phyloP scores from a whole-genome alignment of 2,329 filamentous ascomycete species.

The Drechslerella stenobrocha region DNA sequence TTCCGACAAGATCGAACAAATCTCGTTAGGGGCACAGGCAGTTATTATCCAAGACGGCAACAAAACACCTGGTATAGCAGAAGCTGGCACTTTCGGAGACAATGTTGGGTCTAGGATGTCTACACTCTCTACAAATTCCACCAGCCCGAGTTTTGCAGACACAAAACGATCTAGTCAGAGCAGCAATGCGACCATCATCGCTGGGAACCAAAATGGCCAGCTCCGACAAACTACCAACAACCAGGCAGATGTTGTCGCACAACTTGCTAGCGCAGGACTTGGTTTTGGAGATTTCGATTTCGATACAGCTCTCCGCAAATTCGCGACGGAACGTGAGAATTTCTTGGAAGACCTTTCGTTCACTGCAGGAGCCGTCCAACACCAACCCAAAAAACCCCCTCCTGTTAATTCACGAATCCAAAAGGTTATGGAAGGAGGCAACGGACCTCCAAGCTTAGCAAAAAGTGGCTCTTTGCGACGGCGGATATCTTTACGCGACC shows the following conservation, averaged over 20 bases:
- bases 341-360: constrained; percentile 92
- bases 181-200: constrained; percentile 40
- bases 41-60: constrained; percentile 12
- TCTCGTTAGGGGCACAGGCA: constrained; percentile 6
- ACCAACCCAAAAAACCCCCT: constrained; percentile 61
- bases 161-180: constrained; percentile 44
- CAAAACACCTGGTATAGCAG: constrained; percentile 20
- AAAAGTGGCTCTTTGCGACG: constrained; percentile 66
- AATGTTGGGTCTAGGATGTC: constrained; percentile 31
- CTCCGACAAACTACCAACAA: constrained; percentile 9
- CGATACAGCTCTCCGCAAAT: constrained; percentile 88
- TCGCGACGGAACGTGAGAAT: constrained; percentile 89
- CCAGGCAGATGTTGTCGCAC: constrained; percentile 54
- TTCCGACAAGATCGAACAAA: constrained; percentile 31
- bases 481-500: constrained; percentile 88
- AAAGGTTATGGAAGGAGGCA: constrained; percentile 76
- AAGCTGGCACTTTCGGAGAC: constrained; percentile 12
- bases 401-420: constrained; percentile 77
- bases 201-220: constrained; percentile 26
- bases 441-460: constrained; percentile 55
- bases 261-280: constrained; percentile 9
- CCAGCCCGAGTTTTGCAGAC: constrained; percentile 42
- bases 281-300: constrained; percentile 79
- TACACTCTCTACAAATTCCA: constrained; percentile 38
- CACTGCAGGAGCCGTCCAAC: constrained; percentile 74